Conservation (phyloP, 2,329 filamentous ascomycete species). For the Penicillium thymicola region DNA sequence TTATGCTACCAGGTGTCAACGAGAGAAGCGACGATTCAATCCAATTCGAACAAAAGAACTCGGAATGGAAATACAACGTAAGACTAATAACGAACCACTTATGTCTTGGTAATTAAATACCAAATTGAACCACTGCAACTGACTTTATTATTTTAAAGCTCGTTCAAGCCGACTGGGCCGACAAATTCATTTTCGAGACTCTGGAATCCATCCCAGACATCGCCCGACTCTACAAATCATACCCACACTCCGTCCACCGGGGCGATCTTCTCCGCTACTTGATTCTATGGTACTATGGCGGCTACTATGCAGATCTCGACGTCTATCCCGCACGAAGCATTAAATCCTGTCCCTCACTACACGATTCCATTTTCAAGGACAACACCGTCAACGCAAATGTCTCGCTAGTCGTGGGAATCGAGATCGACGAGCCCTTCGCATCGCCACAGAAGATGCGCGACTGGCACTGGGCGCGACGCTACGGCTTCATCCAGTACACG, state of each 20-base stretch:
- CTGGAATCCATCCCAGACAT: slow-evolving; percentile 29
- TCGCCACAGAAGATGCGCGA: slow-evolving; percentile 30
- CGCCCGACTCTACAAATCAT: slow-evolving; percentile 27
- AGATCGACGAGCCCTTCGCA: slow-evolving; percentile 38
- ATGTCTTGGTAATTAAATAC: neutral
- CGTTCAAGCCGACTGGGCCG: slow-evolving; percentile 26
- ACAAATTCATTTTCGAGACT: slow-evolving; percentile 25
- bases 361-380: slow-evolving; percentile 15
- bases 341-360: slow-evolving; percentile 27
- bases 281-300: slow-evolving; percentile 36
- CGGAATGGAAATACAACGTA: slow-evolving; percentile 30
- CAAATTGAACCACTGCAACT: neutral
- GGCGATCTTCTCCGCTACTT: slow-evolving; percentile 47
- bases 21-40: slow-evolving; percentile 26
- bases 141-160: slow-evolving; percentile 17
- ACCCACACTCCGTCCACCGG: slow-evolving; percentile 49
- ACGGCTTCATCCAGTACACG: slow-evolving; percentile 35
- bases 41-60: slow-evolving; percentile 26
- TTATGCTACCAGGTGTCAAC: slow-evolving; percentile 18
- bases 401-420: slow-evolving; percentile 34
- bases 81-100: neutral
- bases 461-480: slow-evolving; percentile 36
- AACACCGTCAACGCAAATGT: slow-evolving; percentile 17
- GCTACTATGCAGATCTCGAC: slow-evolving; percentile 37
- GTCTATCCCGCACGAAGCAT: slow-evolving; percentile 29